Base-by-base conservation (phyloP, 140 eudicot genomes). In the Ambrosia hybrid region DNA sequence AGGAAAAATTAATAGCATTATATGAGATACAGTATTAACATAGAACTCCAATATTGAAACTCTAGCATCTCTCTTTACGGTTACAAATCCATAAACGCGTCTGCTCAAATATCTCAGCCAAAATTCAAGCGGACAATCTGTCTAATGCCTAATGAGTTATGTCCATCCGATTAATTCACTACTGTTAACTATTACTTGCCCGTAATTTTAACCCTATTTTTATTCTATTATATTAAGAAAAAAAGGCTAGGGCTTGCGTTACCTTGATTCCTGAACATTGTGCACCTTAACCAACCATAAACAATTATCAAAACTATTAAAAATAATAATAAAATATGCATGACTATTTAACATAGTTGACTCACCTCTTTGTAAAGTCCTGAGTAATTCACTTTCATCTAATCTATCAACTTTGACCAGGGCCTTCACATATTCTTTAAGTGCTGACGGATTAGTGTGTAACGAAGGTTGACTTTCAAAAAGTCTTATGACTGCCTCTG, bases 331-430 rank as follows among this genome's bases (percentile, higher is more conserved):
- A n/a, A n/a, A n/a, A n/a, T n/a, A n/a, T n/a, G n/a, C n/a, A n/a
- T n/a, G n/a, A 48, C 4, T 1, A 4, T 9, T 0, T 48, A 10
- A 15, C 4, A 55, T 49, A 45, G 62, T 13, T 58, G 17, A 76
- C 94, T 75, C 72, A 88, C 97, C 99, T 91, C 91, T 85, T 60
- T 86, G 99, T 81, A 95, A 83, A 36, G 95, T 80, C 83, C 76
- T 85, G 36, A 95, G 82, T 83, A 95, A 59, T 79, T 91, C 92
- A 48, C 97, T 91, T 67, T 85, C 89, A 51, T 95, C 97, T 74
- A 95, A 83, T 85, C 86, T 78, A 76, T 88, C 92, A 59, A 88
- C 87, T 78, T 85, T 86, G 62, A 95, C 91, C 75, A 95, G 62
- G 16, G 99, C 95, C 81, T 76, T 91, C 51, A 95, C 92, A 73